Base-by-base conservation (phyloP, 768 basidiomycete species). In the Pulveroboletus sp. region DNA sequence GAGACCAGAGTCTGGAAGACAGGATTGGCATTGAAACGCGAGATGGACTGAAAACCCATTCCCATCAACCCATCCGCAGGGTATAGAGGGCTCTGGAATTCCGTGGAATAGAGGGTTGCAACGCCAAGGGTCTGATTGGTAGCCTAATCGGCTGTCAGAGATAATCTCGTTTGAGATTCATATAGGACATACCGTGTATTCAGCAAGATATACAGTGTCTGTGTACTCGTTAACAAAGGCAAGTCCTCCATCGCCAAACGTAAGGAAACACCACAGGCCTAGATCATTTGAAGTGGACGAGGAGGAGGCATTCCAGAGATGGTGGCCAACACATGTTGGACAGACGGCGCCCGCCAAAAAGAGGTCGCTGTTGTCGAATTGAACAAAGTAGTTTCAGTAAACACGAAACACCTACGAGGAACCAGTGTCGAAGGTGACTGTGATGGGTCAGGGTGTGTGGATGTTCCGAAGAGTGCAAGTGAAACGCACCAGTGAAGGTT, bases 1-100 rank as follows among this genome's bases (percentile, higher is more conserved):
- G 56, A 40, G 23, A 76, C 54, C 16, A 79, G 71, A 8, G 69
- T 72, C 37, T 74, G 67, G 51, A 75, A 73, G 29, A 74, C 51
- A 0, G 74, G 70, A 20, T 55, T 59, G 6, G 62, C 53, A 24
- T 57, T 49, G 45, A 67, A 75, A 6, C 47, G 61, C 2, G 73
- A 69, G 42, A 75, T 62, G 29, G 67, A 44, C 17, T 61, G 61
- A 64, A 70, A 76, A 3, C 60, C 74, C 72, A 76, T 70, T 45
- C 75, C 70, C 50, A 68, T 49, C 19, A 65, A 45, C 5, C 66
- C 62, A 43, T 61, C 61, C 2, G 56, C 10, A 11, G 44, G 40
- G 35, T 47, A 56, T 3, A 24, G 17, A 27, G 32, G 31, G 27
- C 1, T 10, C 4, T 20, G 1, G 7, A 52, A 25, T 10, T 12